Evolutionary conservation across 2,329 filamentous ascomycete species (phyloP).

Genomic region (Ramichloridium luteum): DNA sequence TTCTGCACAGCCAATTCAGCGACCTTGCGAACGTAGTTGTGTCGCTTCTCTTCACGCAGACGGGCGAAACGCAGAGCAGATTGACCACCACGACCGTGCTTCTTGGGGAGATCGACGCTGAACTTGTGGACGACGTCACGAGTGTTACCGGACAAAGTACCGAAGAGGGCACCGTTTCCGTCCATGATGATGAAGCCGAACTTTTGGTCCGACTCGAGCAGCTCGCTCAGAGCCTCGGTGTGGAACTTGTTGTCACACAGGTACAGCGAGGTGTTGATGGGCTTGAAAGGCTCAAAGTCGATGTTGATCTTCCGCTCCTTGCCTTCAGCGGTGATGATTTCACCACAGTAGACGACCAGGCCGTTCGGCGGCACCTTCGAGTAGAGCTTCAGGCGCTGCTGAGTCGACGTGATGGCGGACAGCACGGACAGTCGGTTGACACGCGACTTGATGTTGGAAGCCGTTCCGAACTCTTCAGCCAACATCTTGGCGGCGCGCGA

Average conservation of each 20-base stretch:
- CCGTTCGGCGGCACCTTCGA: constrained; percentile 98
- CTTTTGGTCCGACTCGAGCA: constrained; percentile 97
- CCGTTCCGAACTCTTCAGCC: constrained; percentile 82
- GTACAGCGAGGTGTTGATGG: constrained; percentile 98
- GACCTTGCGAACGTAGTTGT: constrained; percentile 99
- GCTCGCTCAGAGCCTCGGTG: constrained; percentile 89
- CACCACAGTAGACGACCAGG: constrained; percentile 96
- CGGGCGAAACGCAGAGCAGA: constrained; percentile 98
- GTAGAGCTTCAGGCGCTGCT: constrained; percentile 97
- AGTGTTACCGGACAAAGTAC: constrained; percentile 93
- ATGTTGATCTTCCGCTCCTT: constrained; percentile 99
- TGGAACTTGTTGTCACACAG: constrained; percentile 99
- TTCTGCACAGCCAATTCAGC: constrained; percentile 96
- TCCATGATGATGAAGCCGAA: constrained; percentile 99
- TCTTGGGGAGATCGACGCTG: constrained; percentile 96
- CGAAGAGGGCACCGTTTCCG: constrained; percentile 94
- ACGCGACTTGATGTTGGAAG: constrained; percentile 98
- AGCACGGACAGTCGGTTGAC: constrained; percentile 97
- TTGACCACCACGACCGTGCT: constrained; percentile 99
- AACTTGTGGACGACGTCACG: constrained; percentile 97
- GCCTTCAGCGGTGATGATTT: constrained; percentile 97
- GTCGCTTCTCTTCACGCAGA: constrained; percentile 97
- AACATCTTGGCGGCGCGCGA: constrained; percentile 97
- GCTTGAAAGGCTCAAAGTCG: constrained; percentile 99
- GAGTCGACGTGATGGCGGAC: constrained; percentile 96